Conservation (phyloP, 495 filamentous ascomycete genomes). For the Diplogelasinospora grovesii region DNA sequence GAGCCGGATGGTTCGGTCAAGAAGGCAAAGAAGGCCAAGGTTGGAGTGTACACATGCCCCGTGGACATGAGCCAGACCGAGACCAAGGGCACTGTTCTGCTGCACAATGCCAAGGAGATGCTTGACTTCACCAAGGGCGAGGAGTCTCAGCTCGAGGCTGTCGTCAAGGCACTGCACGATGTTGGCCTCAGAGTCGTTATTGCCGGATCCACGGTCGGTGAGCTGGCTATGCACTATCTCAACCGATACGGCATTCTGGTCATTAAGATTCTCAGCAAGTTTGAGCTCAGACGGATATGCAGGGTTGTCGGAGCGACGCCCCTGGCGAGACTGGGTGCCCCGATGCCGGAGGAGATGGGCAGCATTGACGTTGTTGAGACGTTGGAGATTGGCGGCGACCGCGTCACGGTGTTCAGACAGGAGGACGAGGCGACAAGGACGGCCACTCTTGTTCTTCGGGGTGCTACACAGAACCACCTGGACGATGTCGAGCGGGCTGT, state of each 20-base stretch:
- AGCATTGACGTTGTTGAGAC: conserved; percentile 93
- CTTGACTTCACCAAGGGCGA: conserved; percentile 96
- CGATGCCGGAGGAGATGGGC: conserved; percentile 99
- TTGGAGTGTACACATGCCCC: conserved; percentile 92
- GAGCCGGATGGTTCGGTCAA: conserved; percentile 87
- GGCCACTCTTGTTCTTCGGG: conserved; percentile 88
- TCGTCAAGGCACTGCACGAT: conserved; percentile 93
- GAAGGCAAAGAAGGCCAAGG: conserved; percentile 87
- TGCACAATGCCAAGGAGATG: conserved; percentile 98
- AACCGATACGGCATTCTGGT: conserved; percentile 93
- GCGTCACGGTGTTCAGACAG: conserved; percentile 97
- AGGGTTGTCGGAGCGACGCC: conserved; percentile 95
- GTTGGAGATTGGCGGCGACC: conserved; percentile 95
- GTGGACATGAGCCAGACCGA: conserved; percentile 96
- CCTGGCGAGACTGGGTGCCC: conserved; percentile 88
- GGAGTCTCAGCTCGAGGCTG: conserved; percentile 80
- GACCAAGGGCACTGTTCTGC: conserved; percentile 98
- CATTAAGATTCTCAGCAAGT: conserved; percentile 98
- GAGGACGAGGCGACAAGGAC: conserved; percentile 89
- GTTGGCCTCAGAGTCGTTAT: conserved; percentile 88
- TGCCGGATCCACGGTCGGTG: conserved; percentile 84
- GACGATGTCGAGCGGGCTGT: conserved; percentile 97
- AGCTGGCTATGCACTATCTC: conserved; percentile 94
- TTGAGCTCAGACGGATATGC: conserved; percentile 88
- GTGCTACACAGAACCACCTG: conserved; percentile 95